phyloP scores from a whole-genome alignment of 164 flowering plant species.

The Sextonia rubra region DNA sequence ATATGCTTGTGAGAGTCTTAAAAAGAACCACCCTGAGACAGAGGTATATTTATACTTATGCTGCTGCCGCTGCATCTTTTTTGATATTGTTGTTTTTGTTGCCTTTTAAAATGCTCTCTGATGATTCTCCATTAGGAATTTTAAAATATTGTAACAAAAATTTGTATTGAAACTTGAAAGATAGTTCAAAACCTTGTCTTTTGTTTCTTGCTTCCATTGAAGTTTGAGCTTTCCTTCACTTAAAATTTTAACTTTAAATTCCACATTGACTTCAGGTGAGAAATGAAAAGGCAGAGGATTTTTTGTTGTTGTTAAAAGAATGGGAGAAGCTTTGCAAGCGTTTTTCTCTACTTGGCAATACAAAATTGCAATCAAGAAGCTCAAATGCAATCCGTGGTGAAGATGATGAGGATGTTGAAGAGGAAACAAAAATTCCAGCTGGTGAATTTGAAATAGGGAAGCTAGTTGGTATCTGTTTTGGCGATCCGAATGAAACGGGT shows the following conservation, averaged over 20 bases:
- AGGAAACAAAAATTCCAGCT: not conserved
- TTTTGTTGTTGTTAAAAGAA: constrained; percentile 45
- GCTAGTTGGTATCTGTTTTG: constrained; percentile 51
- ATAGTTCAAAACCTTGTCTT: too few relatives aligned
- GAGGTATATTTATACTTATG: constrained; percentile 30
- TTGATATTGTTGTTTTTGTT: too few relatives aligned
- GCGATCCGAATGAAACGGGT: constrained; percentile 42
- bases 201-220: too few relatives aligned
- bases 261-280: constrained; percentile 49
- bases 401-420: constrained; percentile 25
- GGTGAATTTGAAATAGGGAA: constrained; percentile 65
- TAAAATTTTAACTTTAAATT: not conserved
- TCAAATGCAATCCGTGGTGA: not conserved
- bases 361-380: not conserved
- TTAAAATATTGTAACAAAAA: too few relatives aligned
- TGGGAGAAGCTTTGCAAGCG: constrained; percentile 59
- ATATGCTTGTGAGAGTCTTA: constrained; percentile 65
- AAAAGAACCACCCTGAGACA: constrained; percentile 73
- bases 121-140: not conserved
- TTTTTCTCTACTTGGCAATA: constrained; percentile 27
- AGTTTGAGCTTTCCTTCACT: not conserved
- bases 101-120: too few relatives aligned
- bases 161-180: too few relatives aligned
- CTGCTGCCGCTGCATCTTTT: not conserved
- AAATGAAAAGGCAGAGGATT: constrained; percentile 69